These are phyloP conservation scores for Mayamaea pseudoterrestris DNA, from an alignment of 108 stramenopile genomes.

Conservation along the genomic window DNA sequence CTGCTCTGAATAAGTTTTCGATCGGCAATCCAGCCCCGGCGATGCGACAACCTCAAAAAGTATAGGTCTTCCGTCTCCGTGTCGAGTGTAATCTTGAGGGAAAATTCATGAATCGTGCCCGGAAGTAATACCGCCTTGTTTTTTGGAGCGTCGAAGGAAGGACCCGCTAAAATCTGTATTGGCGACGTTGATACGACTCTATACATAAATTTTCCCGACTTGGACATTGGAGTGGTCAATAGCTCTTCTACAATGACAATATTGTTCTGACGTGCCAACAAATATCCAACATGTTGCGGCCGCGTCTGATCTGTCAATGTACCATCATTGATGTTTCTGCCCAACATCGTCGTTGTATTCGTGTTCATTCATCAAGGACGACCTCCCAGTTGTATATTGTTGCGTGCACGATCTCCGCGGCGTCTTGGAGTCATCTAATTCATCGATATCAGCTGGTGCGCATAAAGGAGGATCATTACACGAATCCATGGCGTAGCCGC, in stretches of 20 bases:
- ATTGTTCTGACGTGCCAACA: no score
- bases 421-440: no score
- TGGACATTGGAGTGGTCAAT: conserved; percentile 14
- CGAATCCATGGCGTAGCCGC: no score
- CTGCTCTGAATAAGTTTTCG: conserved; percentile 20
- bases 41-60: conserved; percentile 42
- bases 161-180: conserved; percentile 56
- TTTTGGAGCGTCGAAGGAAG: conserved; percentile 44
- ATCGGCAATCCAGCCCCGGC: conserved; percentile 69
- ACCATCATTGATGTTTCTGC: no score
- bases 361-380: no score
- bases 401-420: no score
- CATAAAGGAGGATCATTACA: no score
- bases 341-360: no score
- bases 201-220: conserved; percentile 49
- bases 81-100: conserved; percentile 18
- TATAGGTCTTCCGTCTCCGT: conserved; percentile 6
- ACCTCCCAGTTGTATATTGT: no score
- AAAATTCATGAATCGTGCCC: conserved; percentile 56
- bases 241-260: conserved; percentile 42
- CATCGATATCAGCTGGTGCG: no score
- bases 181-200: conserved; percentile 54
- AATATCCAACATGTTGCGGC: no score
- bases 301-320: no score
- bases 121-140: conserved; percentile 50